phyloP scores from a whole-genome alignment of 164 flowering plant genomes.

The Macadamia integrifolia region DNA sequence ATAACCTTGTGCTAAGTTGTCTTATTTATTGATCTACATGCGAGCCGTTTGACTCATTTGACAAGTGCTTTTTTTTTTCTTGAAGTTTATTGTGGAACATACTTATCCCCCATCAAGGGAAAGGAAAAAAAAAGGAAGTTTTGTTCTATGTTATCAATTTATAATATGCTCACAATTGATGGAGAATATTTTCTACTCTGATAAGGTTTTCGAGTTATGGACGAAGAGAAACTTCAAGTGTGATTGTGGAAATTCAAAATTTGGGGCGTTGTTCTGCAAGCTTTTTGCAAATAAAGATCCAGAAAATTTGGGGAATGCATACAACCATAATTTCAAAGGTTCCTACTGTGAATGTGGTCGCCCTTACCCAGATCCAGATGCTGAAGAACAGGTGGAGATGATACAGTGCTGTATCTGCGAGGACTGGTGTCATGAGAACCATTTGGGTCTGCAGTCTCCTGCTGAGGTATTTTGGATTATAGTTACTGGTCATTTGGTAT shows the following conservation, averaged over 20 bases:
- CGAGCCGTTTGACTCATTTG: too few relatives aligned
- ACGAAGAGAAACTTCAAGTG: slow-evolving; percentile 94
- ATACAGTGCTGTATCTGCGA: slow-evolving; percentile 95
- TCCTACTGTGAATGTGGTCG: slow-evolving; percentile 76
- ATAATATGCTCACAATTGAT: background rate
- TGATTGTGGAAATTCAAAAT: slow-evolving; percentile 98
- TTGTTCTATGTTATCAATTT: too few relatives aligned
- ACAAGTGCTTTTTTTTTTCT: background rate
- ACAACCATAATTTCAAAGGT: slow-evolving; percentile 96
- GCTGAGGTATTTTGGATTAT: slow-evolving; percentile 45
- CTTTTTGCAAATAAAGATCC: slow-evolving; percentile 68
- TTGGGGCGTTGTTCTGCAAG: slow-evolving; percentile 85
- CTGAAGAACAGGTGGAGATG: slow-evolving; percentile 92
- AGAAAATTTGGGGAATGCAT: slow-evolving; percentile 65
- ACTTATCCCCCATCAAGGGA: background rate
- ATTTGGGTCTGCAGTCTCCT: slow-evolving; percentile 66
- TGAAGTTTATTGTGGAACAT: background rate
- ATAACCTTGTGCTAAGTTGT: too few relatives aligned
- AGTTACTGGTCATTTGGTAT: too few relatives aligned
- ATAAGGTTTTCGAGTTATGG: slow-evolving; percentile 88
- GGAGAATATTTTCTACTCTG: slow-evolving; percentile 9
- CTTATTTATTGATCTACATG: too few relatives aligned
- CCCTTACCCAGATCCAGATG: slow-evolving; percentile 93
- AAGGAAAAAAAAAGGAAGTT: background rate
- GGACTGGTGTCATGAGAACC: slow-evolving; percentile 98